phyloP scores from a whole-genome alignment of 305 asterid species.

The Striga hermonthica region DNA sequence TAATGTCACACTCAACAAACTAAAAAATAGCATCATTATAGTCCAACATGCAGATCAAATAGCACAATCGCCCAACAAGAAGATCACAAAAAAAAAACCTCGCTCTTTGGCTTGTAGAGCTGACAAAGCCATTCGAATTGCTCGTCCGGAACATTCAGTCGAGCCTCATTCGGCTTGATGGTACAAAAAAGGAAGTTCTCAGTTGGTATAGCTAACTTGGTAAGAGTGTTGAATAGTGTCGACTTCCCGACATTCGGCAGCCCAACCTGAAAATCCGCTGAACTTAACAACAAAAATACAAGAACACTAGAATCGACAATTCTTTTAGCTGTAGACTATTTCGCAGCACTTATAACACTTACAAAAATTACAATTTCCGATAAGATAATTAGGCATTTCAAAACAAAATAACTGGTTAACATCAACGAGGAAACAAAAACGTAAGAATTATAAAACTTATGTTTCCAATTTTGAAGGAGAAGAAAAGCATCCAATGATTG shows the following conservation, averaged over 20 bases:
- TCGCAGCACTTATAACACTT: neutral
- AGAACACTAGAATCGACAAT: too few species aligned
- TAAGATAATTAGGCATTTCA: neutral
- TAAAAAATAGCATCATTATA: neutral
- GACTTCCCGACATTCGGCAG: constrained; percentile 97
- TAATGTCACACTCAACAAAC: too few species aligned
- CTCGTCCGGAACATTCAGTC: constrained; percentile 89
- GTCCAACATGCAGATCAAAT: neutral
- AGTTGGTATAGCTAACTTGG: constrained; percentile 92
- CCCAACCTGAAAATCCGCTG: constrained; percentile 62
- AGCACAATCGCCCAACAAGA: constrained; percentile 13
- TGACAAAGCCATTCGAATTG: constrained; percentile 94
- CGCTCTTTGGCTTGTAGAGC: constrained; percentile 87
- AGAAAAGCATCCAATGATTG: constrained; percentile 86
- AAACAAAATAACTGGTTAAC: neutral
- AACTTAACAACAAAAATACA: too few species aligned
- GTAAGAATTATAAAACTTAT: constrained; percentile 39
- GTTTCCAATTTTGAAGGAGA: constrained; percentile 88
- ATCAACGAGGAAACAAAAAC: constrained; percentile 1
- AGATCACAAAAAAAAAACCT: constrained; percentile 44
- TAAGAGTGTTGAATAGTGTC: constrained; percentile 91
- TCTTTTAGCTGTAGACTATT: neutral
- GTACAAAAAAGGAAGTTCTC: constrained; percentile 98
- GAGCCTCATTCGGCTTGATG: constrained; percentile 96
- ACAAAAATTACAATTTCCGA: neutral